Percentiles rank a stretch among this genome's conserved stretches.
These are phyloP conservation scores for Phylloporus arenicola DNA, from an alignment of 768 basidiomycete species.

Conservation along the genomic window DNA sequence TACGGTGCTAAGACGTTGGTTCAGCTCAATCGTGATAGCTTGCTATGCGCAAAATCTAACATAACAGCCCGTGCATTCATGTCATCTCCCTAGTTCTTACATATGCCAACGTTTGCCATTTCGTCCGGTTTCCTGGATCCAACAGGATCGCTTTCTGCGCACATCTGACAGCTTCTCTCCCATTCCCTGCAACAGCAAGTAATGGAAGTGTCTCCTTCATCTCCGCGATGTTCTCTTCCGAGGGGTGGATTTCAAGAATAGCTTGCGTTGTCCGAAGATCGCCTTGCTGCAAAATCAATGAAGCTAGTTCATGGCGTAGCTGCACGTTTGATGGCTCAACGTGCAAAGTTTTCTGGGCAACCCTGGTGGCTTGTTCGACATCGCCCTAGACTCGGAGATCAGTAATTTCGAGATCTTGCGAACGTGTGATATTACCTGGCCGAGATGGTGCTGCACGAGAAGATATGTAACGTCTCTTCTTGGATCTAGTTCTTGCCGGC, in stretches of 20 bases:
- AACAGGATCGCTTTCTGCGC: slow-evolving; percentile 59
- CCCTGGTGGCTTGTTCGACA: slow-evolving; percentile 36
- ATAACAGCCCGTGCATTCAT: no score
- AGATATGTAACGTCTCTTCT: slow-evolving; percentile 65
- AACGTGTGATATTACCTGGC: slow-evolving; percentile 46
- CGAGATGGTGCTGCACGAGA: slow-evolving; percentile 64
- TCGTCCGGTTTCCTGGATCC: slow-evolving; percentile 38
- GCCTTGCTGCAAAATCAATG: slow-evolving; percentile 47
- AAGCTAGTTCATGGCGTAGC: slow-evolving; percentile 50
- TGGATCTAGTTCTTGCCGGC: slow-evolving; percentile 63
- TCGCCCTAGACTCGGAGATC: slow-evolving; percentile 38
- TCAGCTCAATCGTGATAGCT: slow-evolving; percentile 1
- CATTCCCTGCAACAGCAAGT: slow-evolving; percentile 41
- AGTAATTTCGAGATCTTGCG: neutral
- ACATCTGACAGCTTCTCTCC: slow-evolving; percentile 20
- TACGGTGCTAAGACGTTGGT: no score
- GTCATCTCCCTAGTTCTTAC: slow-evolving; percentile 31
- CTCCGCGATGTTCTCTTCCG: slow-evolving; percentile 32
- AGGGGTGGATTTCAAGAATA: slow-evolving; percentile 34
- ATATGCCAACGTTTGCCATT: slow-evolving; percentile 61
- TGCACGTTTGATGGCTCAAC: slow-evolving; percentile 49
- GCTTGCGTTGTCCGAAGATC: slow-evolving; percentile 41
- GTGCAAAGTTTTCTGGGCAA: slow-evolving; percentile 53
- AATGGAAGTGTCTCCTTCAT: slow-evolving; percentile 43
- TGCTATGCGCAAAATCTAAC: no score